A percentile compares a stretch with the other conserved stretches of the same genome.
These are phyloP conservation scores for Torulaspora franciscae DNA, from an alignment of 805 yeast species.

Conservation along the genomic window DNA sequence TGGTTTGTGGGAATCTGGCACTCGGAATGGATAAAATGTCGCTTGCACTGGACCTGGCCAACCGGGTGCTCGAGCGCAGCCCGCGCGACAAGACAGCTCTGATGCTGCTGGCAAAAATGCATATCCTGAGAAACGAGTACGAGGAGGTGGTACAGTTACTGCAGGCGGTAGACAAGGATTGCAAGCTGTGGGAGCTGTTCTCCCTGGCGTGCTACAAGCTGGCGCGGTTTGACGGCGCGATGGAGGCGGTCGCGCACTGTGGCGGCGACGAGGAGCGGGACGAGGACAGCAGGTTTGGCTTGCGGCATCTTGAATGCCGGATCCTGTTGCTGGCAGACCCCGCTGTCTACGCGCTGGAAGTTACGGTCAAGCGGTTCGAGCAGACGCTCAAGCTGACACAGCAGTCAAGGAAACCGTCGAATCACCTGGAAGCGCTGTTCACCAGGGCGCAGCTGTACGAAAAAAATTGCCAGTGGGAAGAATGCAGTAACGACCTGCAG, in stretches of 20 bases:
- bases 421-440: slow-evolving; percentile 19
- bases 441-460: slow-evolving; percentile 24
- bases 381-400: slow-evolving; percentile 14
- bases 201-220: slow-evolving; percentile 24
- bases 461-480: slow-evolving; percentile 13
- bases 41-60: slow-evolving; percentile 18
- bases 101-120: slow-evolving; percentile 17
- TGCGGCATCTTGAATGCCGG: slow-evolving; percentile 19
- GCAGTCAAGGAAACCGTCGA: slow-evolving; percentile 9
- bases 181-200: slow-evolving; percentile 23
- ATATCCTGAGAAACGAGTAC: slow-evolving; percentile 15
- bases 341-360: slow-evolving; percentile 7
- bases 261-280: neutral
- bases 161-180: slow-evolving; percentile 11
- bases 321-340: slow-evolving; percentile 16
- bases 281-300: slow-evolving; percentile 3
- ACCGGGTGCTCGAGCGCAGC: slow-evolving; percentile 15
- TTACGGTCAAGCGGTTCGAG: slow-evolving; percentile 15
- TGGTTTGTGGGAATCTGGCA: slow-evolving; percentile 25
- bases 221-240: slow-evolving; percentile 23
- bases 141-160: slow-evolving; percentile 16
- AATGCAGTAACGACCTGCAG: slow-evolving; percentile 15
- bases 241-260: slow-evolving; percentile 10
- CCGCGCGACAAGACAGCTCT: slow-evolving; percentile 18
- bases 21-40: slow-evolving; percentile 20